These are phyloP conservation scores for Echinochloa phyllopogon DNA, from an alignment of 176 grass and related monocot genomes.

Conservation along the genomic window DNA sequence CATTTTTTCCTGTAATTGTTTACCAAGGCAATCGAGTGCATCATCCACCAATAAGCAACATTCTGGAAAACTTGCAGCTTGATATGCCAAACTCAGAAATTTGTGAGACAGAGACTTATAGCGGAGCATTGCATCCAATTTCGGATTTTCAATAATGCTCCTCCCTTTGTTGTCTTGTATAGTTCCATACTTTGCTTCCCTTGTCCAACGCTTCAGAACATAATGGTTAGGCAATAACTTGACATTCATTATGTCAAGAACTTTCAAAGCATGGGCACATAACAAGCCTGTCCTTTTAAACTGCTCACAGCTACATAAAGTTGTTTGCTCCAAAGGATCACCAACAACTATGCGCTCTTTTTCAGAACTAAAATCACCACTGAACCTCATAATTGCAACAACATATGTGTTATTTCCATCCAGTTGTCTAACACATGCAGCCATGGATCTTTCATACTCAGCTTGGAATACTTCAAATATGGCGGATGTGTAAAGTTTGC, in stretches of 20 bases:
- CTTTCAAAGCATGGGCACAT: slow-evolving; percentile 42
- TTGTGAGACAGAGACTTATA: background rate
- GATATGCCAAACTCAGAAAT: background rate
- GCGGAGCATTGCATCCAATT: background rate
- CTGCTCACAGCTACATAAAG: too few relatives aligned
- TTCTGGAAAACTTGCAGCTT: background rate
- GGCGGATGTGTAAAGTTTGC: background rate
- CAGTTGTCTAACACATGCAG: slow-evolving; percentile 22
- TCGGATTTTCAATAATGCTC: background rate
- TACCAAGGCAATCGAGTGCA: background rate
- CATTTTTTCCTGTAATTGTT: background rate
- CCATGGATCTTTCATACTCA: slow-evolving; percentile 48
- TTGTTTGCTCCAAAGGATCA: too few relatives aligned
- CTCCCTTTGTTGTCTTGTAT: background rate
- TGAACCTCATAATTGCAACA: slow-evolving; percentile 20
- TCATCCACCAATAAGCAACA: background rate
- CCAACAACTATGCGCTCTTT: background rate
- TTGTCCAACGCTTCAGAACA: background rate
- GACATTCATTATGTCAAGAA: slow-evolving; percentile 48
- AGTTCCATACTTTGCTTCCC: background rate
- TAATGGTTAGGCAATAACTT: slow-evolving; percentile 37
- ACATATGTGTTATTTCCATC: slow-evolving; percentile 1
- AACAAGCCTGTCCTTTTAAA: slow-evolving; percentile 24
- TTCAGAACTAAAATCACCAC: slow-evolving; percentile 23
- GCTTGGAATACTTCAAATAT: slow-evolving; percentile 4